Evolutionary conservation across 176 grass and related monocot genomes (phyloP), one percentile per base, ranked within the genome.

Genomic region (Cenchrus fungigraminus): DNA sequence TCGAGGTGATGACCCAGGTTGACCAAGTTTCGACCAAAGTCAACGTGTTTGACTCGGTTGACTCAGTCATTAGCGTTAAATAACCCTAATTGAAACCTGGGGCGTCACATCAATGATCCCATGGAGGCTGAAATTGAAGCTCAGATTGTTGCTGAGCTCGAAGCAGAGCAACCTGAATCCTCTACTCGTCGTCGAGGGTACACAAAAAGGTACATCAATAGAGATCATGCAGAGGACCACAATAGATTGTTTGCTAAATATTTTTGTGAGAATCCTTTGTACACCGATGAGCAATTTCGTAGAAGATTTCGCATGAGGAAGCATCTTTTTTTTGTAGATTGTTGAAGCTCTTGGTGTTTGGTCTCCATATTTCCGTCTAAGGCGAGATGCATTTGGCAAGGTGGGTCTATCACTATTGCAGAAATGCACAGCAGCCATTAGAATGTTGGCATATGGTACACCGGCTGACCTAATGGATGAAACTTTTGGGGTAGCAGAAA

Each of bases 301-400:
- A 55, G 50, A 9, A 54, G 71, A 54, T 67, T 32, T 65, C 28
- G 12, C 12, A 64, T 64, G 60, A 63, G 60, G 31, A 76, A 57
- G 29, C 29, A 43, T 13, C 12, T 12, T 76, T 42, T 76, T 76
- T 76, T 5, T 58, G 6, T 31, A 12, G 7, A 76, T 76, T 42
- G 73, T 76, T 2, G 31, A 76, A 58, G 56, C 52, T 1, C 53
- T 76, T n/a, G 10, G 53, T 42, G 53, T 12, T 9, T 76, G 32
- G 73, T 76, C 73, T 58, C 52, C 53, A 12, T 76, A 57, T 55
- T 76, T 58, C 32, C 9, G 4, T n/a, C 9, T 57, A 6, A 76
- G 53, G 11, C 12, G 16, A 55, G 73, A 58, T 76, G 73, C 73
- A 20, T 76, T 76, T 58, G 31, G 73, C 16, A 76, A 76, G 51